These are phyloP conservation scores for Solanum corneliomulleri DNA, from an alignment of 257 asterid species.

Conservation along the genomic window DNA sequence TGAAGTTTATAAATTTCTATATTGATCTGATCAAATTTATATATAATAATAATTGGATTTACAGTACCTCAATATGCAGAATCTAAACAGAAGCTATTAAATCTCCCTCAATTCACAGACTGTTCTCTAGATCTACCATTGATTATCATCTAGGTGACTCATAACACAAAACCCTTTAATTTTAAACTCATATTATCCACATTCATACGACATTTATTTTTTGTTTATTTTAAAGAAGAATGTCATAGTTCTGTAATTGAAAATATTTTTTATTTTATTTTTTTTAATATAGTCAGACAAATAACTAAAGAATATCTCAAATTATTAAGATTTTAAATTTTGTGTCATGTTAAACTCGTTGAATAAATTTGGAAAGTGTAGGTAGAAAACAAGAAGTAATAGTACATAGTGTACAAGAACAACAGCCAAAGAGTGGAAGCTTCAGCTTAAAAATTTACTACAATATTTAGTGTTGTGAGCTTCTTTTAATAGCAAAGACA, in stretches of 20 bases:
- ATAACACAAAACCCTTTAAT: background rate
- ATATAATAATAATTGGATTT: background rate
- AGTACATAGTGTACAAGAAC: background rate
- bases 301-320: background rate
- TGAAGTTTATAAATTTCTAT: background rate
- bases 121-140: background rate
- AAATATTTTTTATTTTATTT: background rate
- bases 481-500: slow-evolving; percentile 27
- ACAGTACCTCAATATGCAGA: background rate
- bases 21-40: background rate
- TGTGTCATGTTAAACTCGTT: background rate
- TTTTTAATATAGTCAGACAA: background rate
- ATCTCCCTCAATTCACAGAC: background rate
- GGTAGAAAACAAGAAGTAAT: background rate
- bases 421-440: slow-evolving; percentile 19
- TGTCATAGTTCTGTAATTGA: background rate
- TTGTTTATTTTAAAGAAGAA: background rate
- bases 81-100: background rate
- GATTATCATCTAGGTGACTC: background rate
- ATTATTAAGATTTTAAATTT: too few species aligned
- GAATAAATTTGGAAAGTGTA: background rate
- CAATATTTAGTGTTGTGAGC: background rate
- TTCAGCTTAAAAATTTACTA: slow-evolving; percentile 8
- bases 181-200: background rate
- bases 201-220: background rate